Base-by-base conservation (phyloP, 495 filamentous ascomycete genomes). In the Daldinia concentrica region DNA sequence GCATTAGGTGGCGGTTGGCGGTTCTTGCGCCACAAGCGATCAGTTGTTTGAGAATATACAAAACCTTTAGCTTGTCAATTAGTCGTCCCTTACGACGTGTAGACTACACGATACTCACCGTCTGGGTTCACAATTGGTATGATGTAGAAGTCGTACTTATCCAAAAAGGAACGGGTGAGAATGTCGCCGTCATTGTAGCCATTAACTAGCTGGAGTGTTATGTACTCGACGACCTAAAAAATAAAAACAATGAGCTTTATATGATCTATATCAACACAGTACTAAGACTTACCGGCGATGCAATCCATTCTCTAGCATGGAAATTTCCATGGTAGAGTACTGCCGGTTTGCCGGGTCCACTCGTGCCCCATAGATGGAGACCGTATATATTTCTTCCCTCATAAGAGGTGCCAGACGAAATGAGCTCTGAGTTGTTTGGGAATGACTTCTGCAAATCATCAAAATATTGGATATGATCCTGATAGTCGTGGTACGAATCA, bases 271-370 rank as follows among this genome's bases (percentile, higher is more conserved):
- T 22, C 43, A 48, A 7, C 22, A 22, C 9, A 24, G 9, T 0
- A 5, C 15, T 83, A 3, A 56, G 17, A 55, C 74, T 19, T 58
- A 79, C 77, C 37, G 73, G 67, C n/a, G 83, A 82, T 15, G 85
- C 82, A 45, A 87, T 84, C 85, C 85, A 87, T 77, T 87, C 85
- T 36, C 85, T 72, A 8, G 85, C 84, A 69, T 86, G 84, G 12
- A 86, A 84, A 48, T 81, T 86, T 6, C 80, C 81, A 68, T 87
- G 85, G 68, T 81, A 81, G 19, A 86, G 75, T 19, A 85, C 77
- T 22, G 78, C 85, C 19, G 82, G 81, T 67, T 85, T 83, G 0
- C 81, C 82, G 52, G 80, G 79, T 4, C 80, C 81, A 12, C 72
- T 74, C 34, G 69, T 77, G 29, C 84, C 85, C 67, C 76, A 86